Conservation (phyloP, 106 monocot genomes). For the Alisma plantagoaquatica region DNA sequence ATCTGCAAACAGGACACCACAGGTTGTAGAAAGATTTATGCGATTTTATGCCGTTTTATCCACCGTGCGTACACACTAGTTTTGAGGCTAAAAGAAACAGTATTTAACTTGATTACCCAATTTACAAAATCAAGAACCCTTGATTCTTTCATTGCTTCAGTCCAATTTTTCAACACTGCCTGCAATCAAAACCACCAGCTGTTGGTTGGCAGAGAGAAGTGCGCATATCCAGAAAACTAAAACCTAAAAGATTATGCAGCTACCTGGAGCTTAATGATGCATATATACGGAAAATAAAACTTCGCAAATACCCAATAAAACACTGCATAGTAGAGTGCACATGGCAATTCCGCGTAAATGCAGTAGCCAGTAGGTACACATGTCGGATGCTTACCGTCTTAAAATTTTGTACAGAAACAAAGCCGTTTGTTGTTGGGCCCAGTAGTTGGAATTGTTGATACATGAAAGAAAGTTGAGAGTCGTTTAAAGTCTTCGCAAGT, state of each 20-base stretch:
- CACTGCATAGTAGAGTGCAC: too few relatives aligned
- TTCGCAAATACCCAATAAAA: neutral
- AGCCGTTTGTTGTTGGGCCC: constrained; percentile 79
- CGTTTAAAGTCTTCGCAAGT: constrained; percentile 61
- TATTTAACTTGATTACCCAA: constrained; percentile 43
- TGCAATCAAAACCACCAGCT: too few relatives aligned
- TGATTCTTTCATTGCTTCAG: constrained; percentile 90
- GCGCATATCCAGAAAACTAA: too few relatives aligned
- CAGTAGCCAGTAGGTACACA: too few relatives aligned
- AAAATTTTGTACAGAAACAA: constrained; percentile 65
- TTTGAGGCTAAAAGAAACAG: too few relatives aligned
- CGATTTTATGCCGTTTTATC: too few relatives aligned
- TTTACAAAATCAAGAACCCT: constrained; percentile 76
- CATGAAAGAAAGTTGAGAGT: constrained; percentile 53
- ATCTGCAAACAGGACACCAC: constrained; percentile 37
- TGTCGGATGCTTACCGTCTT: too few relatives aligned
- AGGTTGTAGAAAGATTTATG: too few relatives aligned
- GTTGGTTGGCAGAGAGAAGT: too few relatives aligned
- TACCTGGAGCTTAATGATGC: neutral
- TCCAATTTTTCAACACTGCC: constrained; percentile 67
- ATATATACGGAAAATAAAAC: neutral
- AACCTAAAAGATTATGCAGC: too few relatives aligned
- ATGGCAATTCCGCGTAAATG: too few relatives aligned
- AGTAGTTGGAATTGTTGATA: constrained; percentile 64
- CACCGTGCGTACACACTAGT: too few relatives aligned